Evolutionary conservation across 495 filamentous ascomycete genomes (phyloP), one percentile per base, ranked within the genome.

Genomic region (Penicillium malachiteum): DNA sequence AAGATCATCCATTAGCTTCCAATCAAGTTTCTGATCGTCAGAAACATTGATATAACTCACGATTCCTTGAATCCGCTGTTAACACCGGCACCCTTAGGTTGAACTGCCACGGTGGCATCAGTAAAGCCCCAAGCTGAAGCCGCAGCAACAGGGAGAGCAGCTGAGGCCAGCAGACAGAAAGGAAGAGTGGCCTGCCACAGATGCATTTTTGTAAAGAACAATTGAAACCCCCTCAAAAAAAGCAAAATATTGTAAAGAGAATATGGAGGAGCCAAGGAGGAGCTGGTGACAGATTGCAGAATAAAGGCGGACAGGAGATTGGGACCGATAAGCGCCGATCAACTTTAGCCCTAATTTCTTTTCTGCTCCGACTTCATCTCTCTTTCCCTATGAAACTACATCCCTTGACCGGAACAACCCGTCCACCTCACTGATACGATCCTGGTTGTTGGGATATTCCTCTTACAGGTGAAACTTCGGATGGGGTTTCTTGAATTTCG

Each of bases 81-180:
- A 47, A 85, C 77, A 21, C 84, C 87, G 17, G 82, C 75, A 48
- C 81, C 84, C 76, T 92, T 96, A 46, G 81, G 72, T 67, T 84
- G 82, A 60, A 96, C 80, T 51, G 85, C 82, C 70, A 96, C 72
- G 63, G 84, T 89, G 69, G 87, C 92, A 79, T 96, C 91, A 66
- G 87, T 82, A 70, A 94, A 94, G 16, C 84, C 82, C 92, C 92
- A 96, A 31, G 84, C 84, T 34, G 89, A 83, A 48, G 89, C 88
- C 40, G 89, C 86, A 13, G 56, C 72, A 41, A 63, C 62, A n/a
- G 73, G 72, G 46, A 71, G 18, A 10, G 73, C 70, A 41, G 67
- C 65, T 6, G 70, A 69, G 26, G 66, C 75, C 66, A 77, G 62
- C 51, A 79, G 63, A 50, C 69, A 68, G 44, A 78, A 66, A 33